Evolutionary conservation across 495 filamentous ascomycete genomes (phyloP), one percentile per base, ranked within the genome.

Genomic region (Aspergillus affinis): DNA sequence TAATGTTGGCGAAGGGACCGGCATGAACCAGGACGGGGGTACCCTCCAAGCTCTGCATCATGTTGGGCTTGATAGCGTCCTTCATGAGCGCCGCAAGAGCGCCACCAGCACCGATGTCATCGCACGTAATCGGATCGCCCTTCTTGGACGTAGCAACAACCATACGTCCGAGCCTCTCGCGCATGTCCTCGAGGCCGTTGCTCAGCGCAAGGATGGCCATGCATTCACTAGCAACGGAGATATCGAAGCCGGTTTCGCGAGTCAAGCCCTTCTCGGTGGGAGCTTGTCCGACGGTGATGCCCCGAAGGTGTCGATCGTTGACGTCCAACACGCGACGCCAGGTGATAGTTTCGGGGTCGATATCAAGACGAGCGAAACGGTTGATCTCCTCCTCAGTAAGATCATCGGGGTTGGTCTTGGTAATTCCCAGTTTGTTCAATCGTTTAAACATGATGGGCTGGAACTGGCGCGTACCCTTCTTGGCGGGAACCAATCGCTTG

Each of bases 21-120:
- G 94, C 94, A 65, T 98, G 94, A 6, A 98, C 94, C 69, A 98
- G 91, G 0, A 98, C 94, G 4, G 94, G 94, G 2, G 94, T 98
- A 30, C 94, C 94, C 70, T 98, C 94, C 61, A 98, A 81, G 48
- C 90, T 96, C 78, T 98, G 94, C 94, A 98, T 98, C 59, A 98
- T 75, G 76, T 97, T 98, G 27, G 94, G 94, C 78, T 98, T 98
- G 74, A 97, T 96, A 20, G 94, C 92, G 78, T 98, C 94, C 78
- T 88, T 93, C 91, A 98, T 97, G 62, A 98, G 76, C 41, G 93
- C 94, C 4, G 94, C 90, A 45, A 98, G 81, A 51, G 94, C 94
- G 61, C 94, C 94, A 56, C 93, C 94, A 17, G 86, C 89, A 64
- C 94, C 94, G 62, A 98, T 85, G 64, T 98, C 94, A 66, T 98